Conservation (phyloP, 2,329 filamentous ascomycete genomes). For the Neofusicoccum sp. region DNA sequence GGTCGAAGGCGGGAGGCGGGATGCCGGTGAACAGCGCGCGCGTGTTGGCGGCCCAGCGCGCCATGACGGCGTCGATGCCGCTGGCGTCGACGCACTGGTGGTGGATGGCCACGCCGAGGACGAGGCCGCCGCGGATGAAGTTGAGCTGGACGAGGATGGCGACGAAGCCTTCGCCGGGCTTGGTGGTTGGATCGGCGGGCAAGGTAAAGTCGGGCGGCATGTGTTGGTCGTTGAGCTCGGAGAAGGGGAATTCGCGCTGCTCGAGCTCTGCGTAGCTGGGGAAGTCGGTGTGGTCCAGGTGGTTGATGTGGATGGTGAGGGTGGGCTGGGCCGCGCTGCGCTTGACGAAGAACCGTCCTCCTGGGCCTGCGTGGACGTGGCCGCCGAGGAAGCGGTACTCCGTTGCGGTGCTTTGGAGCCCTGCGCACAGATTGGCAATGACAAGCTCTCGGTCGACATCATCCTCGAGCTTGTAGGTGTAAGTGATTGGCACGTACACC, state of each 20-base stretch:
- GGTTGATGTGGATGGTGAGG: conserved; percentile 18
- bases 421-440: conserved; percentile 19
- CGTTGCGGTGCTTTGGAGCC: conserved; percentile 21
- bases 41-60: conserved; percentile 28
- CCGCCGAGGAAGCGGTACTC: conserved; percentile 23
- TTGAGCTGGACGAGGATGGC: conserved; percentile 27
- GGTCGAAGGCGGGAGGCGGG: conserved; percentile 17
- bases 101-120: conserved; percentile 28
- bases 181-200: not conserved
- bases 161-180: not conserved
- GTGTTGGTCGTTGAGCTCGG: conserved; percentile 17
- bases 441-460: conserved; percentile 15
- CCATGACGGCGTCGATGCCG: conserved; percentile 29
- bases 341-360: conserved; percentile 22
- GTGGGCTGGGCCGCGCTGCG: conserved; percentile 19
- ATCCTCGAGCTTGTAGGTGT: conserved; percentile 24
- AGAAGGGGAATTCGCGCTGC: conserved; percentile 21
- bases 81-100: conserved; percentile 25
- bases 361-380: conserved; percentile 19
- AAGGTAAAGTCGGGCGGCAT: not conserved
- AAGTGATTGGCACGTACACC: not conserved
- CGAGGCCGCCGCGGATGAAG: conserved; percentile 29
- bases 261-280: conserved; percentile 22
- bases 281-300: conserved; percentile 19
- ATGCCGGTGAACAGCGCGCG: conserved; percentile 20